Base-by-base conservation (phyloP, 345 rosid species). In the Boechera stricta region DNA sequence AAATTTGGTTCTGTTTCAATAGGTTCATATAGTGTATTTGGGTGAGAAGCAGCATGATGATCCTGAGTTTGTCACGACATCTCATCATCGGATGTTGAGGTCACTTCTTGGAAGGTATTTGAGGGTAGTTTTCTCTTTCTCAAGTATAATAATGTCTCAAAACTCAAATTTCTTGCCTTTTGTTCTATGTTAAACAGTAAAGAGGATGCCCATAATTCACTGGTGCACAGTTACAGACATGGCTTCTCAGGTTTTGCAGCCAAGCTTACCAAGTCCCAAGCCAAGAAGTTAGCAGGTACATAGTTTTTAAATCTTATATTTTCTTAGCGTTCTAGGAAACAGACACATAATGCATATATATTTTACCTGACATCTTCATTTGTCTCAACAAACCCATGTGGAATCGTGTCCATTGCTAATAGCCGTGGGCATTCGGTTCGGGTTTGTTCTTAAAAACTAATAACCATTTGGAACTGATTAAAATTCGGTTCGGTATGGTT, bases 171-270 rank as follows among this genome's bases (percentile, higher is more conserved):
- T 75, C 28, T 60, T 61, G 47, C 44, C 64, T 10, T 28, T 70
- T 56, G 55, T 36, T 8, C 29, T 59, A 59, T 61, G 35, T 10
- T 32, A 28, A 28, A 44, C 82, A 89, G 90, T 60, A 66, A 77
- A 9, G 80, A 82, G 62, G 79, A 51, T 56, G 87, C 88, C 0
- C 62, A 66, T 71, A 71, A 79, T 8, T 80, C 91, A 21, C 80
- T 87, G 57, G 70, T 85, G 35, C 76, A 85, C 44, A 83, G 88
- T 45, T 87, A 83, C 66, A 71, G 81, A 41, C 82, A 75, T 33
- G 77, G 81, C 47, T 82, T 89, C 70, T 84, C 86, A 21, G 91
- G 91, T 49, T 83, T 89, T 6, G 84, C 87, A 0, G 91, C 91
- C 12, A 71, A 67, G 53, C 80, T 88, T 36, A 84, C 81, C 35